Evolutionary conservation across 2,329 filamentous ascomycete species (phyloP), one percentile per base, ranked within the genome.

Genomic region (Alternaria infectoria): DNA sequence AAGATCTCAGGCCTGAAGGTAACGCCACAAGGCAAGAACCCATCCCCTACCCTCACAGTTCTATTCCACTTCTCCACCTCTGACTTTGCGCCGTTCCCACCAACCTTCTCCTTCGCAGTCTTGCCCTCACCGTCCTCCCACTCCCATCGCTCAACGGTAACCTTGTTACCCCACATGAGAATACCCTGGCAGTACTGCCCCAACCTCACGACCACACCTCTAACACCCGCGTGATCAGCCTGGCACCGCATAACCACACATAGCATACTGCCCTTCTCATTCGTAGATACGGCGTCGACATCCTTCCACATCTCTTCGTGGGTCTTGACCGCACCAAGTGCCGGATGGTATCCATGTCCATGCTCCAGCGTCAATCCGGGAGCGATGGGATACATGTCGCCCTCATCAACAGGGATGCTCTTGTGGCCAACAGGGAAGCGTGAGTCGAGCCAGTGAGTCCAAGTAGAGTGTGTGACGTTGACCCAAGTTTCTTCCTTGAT

Each of bases 261-360:
- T 4, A 64, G 58, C 25, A 70, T 78, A 11, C 21, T 66, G 2
- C 58, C 64, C 8, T 11, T 17, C 10, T 30, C 11, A 10, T 50
- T 69, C 2, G 73, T 71, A 0, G 59, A 28, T 10, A 21, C 3
- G 78, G 83, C 72, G 3, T 78, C 70, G 3, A 81, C 75, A 45
- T 88, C 86, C 2, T 80, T 76, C 90, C 90, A 92, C 3, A 90
- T 74, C 76, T 93, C 90, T 74, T 92, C 89, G 68, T 93, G 93
- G 1, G 79, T 56, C 10, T 83, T 84, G 43, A 83, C 75, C 1
- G 71, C 45, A 0, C 86, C 85, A 2, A 86, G 87, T 1, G 77
- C 81, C 0, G 87, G 87, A 67, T 91, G 88, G 11, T 84, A 77
- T 86, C 90, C 90, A 12, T 70, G 69, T 0, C 90, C 90, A 46